These are phyloP conservation scores for Macrolepiota dolichaula DNA, from an alignment of 768 basidiomycete genomes.

Conservation along the genomic window DNA sequence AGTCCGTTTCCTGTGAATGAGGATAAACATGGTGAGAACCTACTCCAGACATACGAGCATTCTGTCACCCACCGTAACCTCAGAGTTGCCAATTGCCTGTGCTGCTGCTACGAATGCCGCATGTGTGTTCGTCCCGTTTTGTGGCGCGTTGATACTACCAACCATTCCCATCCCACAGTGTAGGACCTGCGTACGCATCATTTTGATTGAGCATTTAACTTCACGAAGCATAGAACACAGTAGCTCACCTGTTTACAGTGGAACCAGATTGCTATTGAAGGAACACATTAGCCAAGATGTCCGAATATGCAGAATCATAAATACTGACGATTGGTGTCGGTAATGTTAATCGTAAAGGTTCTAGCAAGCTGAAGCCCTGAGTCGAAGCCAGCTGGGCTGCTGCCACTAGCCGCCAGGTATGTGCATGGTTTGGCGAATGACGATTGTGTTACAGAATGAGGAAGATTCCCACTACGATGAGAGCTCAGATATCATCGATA, in stretches of 20 bases:
- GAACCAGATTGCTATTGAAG: constrained; percentile 49
- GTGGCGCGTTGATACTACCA: constrained; percentile 20
- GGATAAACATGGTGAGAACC: neutral
- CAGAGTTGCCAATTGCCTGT: constrained; percentile 11
- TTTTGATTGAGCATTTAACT: neutral
- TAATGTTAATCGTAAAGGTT: constrained; percentile 46
- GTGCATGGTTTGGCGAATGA: constrained; percentile 52
- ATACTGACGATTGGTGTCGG: constrained; percentile 40
- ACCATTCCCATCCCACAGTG: constrained; percentile 57
- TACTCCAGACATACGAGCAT: neutral
- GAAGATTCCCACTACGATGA: constrained; percentile 17
- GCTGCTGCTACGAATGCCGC: constrained; percentile 12
- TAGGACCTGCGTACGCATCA: constrained; percentile 11
- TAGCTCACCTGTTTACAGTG: constrained; percentile 42
- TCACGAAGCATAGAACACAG: neutral
- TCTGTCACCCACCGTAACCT: constrained; percentile 8
- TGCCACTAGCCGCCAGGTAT: constrained; percentile 36
- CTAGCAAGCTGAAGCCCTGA: constrained; percentile 39
- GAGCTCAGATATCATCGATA: neutral
- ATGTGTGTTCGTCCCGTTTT: constrained; percentile 14
- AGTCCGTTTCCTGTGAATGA: neutral
- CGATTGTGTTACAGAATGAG: constrained; percentile 57
- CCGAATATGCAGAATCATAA: neutral
- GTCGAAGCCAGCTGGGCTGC: constrained; percentile 46
- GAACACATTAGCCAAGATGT: neutral